These are phyloP conservation scores for Tympanopsis confertula DNA, from an alignment of 2,329 filamentous ascomycete genomes.

Conservation along the genomic window DNA sequence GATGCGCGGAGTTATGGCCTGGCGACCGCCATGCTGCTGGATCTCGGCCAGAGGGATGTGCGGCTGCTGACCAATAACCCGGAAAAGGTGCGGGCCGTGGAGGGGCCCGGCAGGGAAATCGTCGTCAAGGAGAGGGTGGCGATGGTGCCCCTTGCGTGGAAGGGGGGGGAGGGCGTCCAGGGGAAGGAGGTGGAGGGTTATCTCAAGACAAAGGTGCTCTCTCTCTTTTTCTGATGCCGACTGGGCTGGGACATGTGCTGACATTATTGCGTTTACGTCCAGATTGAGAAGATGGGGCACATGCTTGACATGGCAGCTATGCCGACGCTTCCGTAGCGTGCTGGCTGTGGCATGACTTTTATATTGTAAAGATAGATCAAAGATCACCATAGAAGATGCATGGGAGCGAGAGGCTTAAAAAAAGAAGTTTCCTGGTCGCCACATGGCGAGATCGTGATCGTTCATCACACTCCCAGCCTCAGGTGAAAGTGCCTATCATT, in stretches of 20 bases:
- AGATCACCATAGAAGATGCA: too few species aligned
- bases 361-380: too few species aligned
- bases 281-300: slow-evolving; percentile 85
- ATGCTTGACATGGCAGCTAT: slow-evolving; percentile 47
- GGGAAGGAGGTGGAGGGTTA: slow-evolving; percentile 79
- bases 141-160: slow-evolving; percentile 94
- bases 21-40: slow-evolving; percentile 87
- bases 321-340: too few species aligned
- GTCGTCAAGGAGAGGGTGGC: slow-evolving; percentile 80
- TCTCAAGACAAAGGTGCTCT: slow-evolving; percentile 74
- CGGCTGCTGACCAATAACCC: slow-evolving; percentile 90
- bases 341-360: too few species aligned
- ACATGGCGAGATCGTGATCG: too few species aligned
- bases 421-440: too few species aligned
- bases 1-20: slow-evolving; percentile 90
- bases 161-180: slow-evolving; percentile 61
- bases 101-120: slow-evolving; percentile 80
- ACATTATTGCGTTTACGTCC: slow-evolving; percentile 4
- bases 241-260: slow-evolving; percentile 2
- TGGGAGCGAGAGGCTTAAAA: too few species aligned
- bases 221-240: slow-evolving; percentile 1
- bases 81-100: slow-evolving; percentile 88
- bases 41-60: slow-evolving; percentile 70
- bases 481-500: too few species aligned
- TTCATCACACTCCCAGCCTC: too few species aligned